Percentiles rank a stretch among this genome's conserved stretches.
These are phyloP conservation scores for Aspergillus ochraceoroseus DNA, from an alignment of 2,329 filamentous ascomycete genomes.

Conservation along the genomic window DNA sequence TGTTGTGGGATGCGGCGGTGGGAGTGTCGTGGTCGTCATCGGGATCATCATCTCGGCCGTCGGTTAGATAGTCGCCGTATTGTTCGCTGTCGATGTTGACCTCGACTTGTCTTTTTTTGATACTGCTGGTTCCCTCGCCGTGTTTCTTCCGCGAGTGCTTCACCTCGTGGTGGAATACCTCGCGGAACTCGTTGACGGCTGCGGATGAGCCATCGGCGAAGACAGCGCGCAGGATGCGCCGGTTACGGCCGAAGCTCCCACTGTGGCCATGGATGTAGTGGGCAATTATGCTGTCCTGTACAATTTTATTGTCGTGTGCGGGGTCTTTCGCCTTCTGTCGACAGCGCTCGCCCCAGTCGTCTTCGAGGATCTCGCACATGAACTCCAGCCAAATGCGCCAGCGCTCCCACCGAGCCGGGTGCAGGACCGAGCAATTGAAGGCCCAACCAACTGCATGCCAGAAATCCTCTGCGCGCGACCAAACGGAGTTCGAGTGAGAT, in stretches of 20 bases:
- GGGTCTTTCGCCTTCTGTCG: constrained; percentile 15
- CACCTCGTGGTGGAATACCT: constrained; percentile 46
- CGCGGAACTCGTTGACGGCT: constrained; percentile 41
- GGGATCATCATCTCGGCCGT: constrained; percentile 36
- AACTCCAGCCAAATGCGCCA: constrained; percentile 78
- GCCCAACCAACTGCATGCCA: constrained; percentile 89
- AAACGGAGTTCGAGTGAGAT: constrained; percentile 63
- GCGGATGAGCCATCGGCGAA: constrained; percentile 43
- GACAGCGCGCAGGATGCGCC: constrained; percentile 45
- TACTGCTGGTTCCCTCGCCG: constrained; percentile 24
- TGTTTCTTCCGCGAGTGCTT: constrained; percentile 24
- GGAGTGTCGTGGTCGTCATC: constrained; percentile 36
- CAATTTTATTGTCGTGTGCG: constrained; percentile 14
- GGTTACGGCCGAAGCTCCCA: constrained; percentile 32
- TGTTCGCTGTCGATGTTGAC: constrained; percentile 45
- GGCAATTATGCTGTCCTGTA: constrained; percentile 42
- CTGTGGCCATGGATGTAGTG: constrained; percentile 38
- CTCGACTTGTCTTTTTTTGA: constrained; percentile 39
- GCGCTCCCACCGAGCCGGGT: constrained; percentile 70
- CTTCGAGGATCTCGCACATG: constrained; percentile 51
- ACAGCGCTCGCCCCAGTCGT: constrained; percentile 41
- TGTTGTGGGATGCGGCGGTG: constrained; percentile 19
- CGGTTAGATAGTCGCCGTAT: constrained; percentile 45
- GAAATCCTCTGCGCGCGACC: constrained; percentile 74
- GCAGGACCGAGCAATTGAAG: constrained; percentile 75